Base-by-base conservation (phyloP, 2,329 filamentous ascomycete species). In the Ophiosphaerella herpotricha region DNA sequence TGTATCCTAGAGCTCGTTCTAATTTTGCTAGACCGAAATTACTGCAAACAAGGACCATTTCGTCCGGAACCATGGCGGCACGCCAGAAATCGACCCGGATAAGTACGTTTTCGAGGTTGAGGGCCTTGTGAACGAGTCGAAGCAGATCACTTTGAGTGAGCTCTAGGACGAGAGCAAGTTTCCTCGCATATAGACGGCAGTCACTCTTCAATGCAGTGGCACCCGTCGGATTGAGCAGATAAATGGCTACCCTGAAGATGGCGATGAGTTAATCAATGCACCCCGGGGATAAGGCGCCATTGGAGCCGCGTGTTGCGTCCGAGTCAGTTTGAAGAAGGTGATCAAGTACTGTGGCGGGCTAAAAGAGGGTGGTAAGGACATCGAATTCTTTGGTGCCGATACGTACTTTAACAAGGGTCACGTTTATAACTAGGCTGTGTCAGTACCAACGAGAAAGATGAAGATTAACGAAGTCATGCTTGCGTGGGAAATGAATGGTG, bases 201-300 rank as follows among this genome's bases (percentile, higher is more conserved):
- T 85, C 1, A 86, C 84, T 0, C 80, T 90, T 1, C 86, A 89
- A 64, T 90, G 87, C 66, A 84, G 81, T 0, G 87, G 87, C 7
- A 89, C 85, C 0, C 80, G 86, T 1, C 83, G 87, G 3, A 80
- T 88, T 38, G 86, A 89, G 65, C 87, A 89, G 64, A 89, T 89
- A 36, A 64, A 73, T 26, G 71, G 83, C 44, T 89, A 88, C 54
- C 79, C 84, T n/a, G n/a, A n/a, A n/a, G n/a, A n/a, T n/a, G n/a
- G n/a, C n/a, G n/a, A n/a, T n/a, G n/a, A n/a, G n/a, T n/a, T n/a
- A n/a, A n/a, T n/a, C n/a, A n/a, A n/a, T n/a, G n/a, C n/a, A n/a
- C n/a, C n/a, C n/a, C n/a, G n/a, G 72, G 69, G 62, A 24, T 76
- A 78, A 54, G 86, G 86, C 13, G 87, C 86, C 1, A 89, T 89